Percentiles rank a stretch among this genome's conserved stretches.
phyloP scores from a whole-genome alignment of 176 grass and related monocot species.

The Bothriochloa decipiens region DNA sequence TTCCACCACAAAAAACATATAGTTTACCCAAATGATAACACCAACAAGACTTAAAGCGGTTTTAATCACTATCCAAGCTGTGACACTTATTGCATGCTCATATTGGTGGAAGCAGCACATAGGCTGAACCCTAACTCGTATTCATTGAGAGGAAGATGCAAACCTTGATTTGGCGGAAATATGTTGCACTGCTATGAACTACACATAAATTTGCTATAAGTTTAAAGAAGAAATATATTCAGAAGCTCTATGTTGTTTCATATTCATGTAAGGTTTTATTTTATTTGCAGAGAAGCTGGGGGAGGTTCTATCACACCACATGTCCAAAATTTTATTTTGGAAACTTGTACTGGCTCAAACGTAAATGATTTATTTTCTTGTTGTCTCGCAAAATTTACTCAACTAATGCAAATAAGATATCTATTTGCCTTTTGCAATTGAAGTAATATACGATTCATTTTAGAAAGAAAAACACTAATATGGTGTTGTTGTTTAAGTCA shows the following conservation, averaged over 20 bases:
- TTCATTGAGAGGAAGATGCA: neutral
- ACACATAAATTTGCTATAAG: neutral
- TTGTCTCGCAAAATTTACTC: slow-evolving; percentile 14
- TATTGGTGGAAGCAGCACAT: too few species aligned
- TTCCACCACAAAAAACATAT: too few species aligned
- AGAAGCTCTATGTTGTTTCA: neutral
- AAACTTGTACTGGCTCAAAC: slow-evolving; percentile 45
- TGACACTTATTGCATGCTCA: too few species aligned
- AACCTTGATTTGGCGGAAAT: neutral
- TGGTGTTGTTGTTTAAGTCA: neutral
- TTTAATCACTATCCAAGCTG: too few species aligned
- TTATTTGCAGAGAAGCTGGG: slow-evolving; percentile 70
- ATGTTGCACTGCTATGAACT: neutral
- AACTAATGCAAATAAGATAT: neutral
- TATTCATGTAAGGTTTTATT: slow-evolving; percentile 19
- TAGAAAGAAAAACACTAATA: neutral
- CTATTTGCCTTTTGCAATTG: neutral
- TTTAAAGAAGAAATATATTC: neutral
- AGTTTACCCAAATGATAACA: too few species aligned
- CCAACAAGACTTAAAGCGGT: too few species aligned
- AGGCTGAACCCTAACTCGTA: neutral
- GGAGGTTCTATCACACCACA: slow-evolving; percentile 66
- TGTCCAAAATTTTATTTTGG: slow-evolving; percentile 75
- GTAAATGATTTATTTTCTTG: slow-evolving; percentile 48
- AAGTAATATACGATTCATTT: neutral